These are phyloP conservation scores for Botrytis byssoidea DNA, from an alignment of 2,329 filamentous ascomycete genomes.

Conservation along the genomic window DNA sequence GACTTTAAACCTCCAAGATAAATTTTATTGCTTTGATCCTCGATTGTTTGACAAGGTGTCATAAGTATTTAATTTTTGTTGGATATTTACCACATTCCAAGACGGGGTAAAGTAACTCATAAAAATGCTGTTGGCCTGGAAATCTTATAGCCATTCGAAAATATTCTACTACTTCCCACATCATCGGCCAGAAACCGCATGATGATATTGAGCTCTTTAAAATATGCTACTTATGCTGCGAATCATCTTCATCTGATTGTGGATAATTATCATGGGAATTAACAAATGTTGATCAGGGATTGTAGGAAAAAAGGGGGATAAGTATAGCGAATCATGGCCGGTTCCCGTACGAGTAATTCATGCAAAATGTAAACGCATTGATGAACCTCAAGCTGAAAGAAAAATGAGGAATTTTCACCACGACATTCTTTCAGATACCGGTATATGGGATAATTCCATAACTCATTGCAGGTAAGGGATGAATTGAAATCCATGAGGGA, in stretches of 20 bases:
- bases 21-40: not conserved
- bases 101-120: not conserved
- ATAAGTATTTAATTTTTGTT: not conserved
- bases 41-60: not conserved
- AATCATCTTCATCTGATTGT: not conserved
- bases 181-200: not conserved
- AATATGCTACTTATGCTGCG: conserved; percentile 9
- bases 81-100: conserved; percentile 5
- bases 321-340: not conserved
- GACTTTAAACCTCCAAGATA: not conserved
- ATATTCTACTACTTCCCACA: not conserved
- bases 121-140: not conserved
- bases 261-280: conserved; percentile 1
- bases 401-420: not conserved
- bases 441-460: not conserved
- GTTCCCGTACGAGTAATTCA: not conserved
- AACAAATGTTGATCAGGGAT: not conserved
- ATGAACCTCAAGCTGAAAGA: not conserved
- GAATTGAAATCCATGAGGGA: not conserved
- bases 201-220: not conserved
- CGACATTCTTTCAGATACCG: no score
- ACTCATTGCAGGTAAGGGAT: not conserved
- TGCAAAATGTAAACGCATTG: conserved; percentile 11
- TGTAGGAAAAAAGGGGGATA: not conserved
- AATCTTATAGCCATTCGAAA: not conserved